Evolutionary conservation across 1,284 basidiomycete species (phyloP).

Genomic region (Cerrena zonata): DNA sequence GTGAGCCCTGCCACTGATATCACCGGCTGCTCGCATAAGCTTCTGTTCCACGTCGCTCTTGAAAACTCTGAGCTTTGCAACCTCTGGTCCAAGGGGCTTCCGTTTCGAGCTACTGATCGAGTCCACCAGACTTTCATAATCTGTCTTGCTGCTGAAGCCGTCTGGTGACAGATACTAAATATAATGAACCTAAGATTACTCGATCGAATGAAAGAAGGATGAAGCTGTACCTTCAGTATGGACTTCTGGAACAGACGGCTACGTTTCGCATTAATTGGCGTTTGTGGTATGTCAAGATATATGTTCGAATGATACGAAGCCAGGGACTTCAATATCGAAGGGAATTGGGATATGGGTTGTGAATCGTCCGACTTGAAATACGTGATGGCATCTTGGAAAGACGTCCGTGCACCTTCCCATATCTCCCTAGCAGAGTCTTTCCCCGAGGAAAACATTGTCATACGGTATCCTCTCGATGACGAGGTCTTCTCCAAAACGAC

Average conservation of each 20-base stretch:
- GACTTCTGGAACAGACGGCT: conserved; percentile 30
- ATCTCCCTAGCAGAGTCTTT: conserved; percentile 76
- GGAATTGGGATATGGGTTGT: conserved; percentile 48
- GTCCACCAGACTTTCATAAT: conserved; percentile 50
- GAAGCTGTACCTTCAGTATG: conserved; percentile 20
- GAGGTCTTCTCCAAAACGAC: conserved; percentile 76
- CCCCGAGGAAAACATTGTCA: conserved; percentile 83
- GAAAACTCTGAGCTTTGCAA: conserved; percentile 58
- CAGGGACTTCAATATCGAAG: conserved; percentile 45
- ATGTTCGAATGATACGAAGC: conserved; percentile 33
- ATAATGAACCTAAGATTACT: conserved; percentile 15
- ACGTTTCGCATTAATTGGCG: conserved; percentile 16
- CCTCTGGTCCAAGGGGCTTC: conserved; percentile 50
- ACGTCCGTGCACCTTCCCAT: conserved; percentile 82
- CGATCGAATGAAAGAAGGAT: not conserved
- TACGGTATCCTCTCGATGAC: conserved; percentile 74
- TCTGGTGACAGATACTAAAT: conserved; percentile 43
- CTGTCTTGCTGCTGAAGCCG: conserved; percentile 30
- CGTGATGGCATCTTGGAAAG: conserved; percentile 43
- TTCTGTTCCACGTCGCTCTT: conserved; percentile 68
- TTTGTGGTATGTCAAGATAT: conserved; percentile 34
- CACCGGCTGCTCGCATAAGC: conserved; percentile 70
- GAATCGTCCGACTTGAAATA: conserved; percentile 78
- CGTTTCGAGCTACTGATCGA: conserved; percentile 43
- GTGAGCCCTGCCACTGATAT: conserved; percentile 71